Evolutionary conservation across 2,329 filamentous ascomycete species (phyloP).

Genomic region (Neoarthrinium moseri): DNA sequence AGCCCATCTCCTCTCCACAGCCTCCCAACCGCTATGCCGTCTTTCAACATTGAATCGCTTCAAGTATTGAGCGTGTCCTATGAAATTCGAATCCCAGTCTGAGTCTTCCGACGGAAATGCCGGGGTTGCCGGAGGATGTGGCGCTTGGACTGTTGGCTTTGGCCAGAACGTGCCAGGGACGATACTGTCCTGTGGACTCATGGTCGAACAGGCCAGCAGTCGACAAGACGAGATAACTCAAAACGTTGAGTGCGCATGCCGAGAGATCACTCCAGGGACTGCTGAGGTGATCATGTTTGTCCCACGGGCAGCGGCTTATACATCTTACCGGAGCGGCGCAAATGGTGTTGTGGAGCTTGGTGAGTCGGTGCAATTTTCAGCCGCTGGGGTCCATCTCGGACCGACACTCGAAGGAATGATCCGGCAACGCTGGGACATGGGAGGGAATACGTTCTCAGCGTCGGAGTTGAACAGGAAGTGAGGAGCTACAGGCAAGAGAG

Average conservation of each 20-base stretch:
- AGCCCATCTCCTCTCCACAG: constrained; percentile 23
- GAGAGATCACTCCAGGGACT: no score
- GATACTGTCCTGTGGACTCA: background rate
- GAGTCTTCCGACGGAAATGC: constrained; percentile 8
- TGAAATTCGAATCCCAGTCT: constrained; percentile 24
- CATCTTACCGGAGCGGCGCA: constrained; percentile 1
- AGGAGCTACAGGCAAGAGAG: no score
- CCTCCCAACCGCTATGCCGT: constrained; percentile 25
- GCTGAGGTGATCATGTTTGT: no score
- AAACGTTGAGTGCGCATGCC: no score
- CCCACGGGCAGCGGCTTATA: constrained; percentile 2
- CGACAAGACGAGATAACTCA: no score
- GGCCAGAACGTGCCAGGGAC: constrained; percentile 8
- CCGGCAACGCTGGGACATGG: no score
- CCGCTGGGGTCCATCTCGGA: background rate
- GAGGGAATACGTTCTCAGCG: no score
- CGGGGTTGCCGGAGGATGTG: constrained; percentile 10
- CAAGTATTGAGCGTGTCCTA: constrained; percentile 12
- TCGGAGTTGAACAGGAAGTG: no score
- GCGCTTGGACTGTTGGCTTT: constrained; percentile 4
- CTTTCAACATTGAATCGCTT: constrained; percentile 16
- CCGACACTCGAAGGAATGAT: no score
- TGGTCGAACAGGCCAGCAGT: background rate
- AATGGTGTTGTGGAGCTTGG: background rate
- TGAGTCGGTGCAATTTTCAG: constrained; percentile 4